Evolutionary conservation across 2,329 filamentous ascomycete species (phyloP).

Genomic region (Verticillium alfalfae): DNA sequence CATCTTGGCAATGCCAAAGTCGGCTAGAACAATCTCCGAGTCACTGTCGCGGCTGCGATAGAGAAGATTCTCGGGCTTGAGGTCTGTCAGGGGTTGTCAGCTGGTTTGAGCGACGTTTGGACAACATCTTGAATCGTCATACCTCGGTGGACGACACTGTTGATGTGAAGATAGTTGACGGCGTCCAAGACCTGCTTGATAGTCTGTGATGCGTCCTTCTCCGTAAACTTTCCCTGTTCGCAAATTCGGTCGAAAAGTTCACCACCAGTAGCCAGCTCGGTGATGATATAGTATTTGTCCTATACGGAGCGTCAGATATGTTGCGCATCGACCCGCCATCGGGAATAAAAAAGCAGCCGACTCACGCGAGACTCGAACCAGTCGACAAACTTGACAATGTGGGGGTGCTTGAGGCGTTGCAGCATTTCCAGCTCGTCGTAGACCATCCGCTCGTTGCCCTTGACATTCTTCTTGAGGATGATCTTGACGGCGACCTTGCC

Average conservation of each 20-base stretch:
- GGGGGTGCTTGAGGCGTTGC: conserved; percentile 82
- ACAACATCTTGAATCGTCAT: conserved; percentile 6
- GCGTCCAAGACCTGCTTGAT: conserved; percentile 91
- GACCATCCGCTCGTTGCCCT: conserved; percentile 97
- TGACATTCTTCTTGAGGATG: conserved; percentile 98
- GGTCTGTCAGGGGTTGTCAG: conserved; percentile 50
- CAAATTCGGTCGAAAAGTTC: conserved; percentile 98
- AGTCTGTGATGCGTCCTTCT: conserved; percentile 94
- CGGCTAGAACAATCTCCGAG: conserved; percentile 86
- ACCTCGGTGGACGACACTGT: conserved; percentile 96
- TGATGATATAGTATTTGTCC: conserved; percentile 99
- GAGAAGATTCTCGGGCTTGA: conserved; percentile 96
- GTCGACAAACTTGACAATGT: conserved; percentile 96
- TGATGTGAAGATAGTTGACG: conserved; percentile 89
- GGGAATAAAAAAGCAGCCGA: not conserved
- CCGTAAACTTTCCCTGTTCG: conserved; percentile 95
- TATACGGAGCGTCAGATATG: conserved; percentile 26
- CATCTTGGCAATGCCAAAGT: conserved; percentile 99
- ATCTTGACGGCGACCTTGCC: conserved; percentile 97
- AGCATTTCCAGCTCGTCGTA: conserved; percentile 95
- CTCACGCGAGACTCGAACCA: conserved; percentile 97
- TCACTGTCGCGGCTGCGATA: conserved; percentile 75
- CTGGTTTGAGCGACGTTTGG: not conserved
- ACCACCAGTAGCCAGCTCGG: conserved; percentile 89
- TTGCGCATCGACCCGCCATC: not conserved